phyloP scores from a whole-genome alignment of 2,329 filamentous ascomycete genomes.

The Colletotrichum abscissum region DNA sequence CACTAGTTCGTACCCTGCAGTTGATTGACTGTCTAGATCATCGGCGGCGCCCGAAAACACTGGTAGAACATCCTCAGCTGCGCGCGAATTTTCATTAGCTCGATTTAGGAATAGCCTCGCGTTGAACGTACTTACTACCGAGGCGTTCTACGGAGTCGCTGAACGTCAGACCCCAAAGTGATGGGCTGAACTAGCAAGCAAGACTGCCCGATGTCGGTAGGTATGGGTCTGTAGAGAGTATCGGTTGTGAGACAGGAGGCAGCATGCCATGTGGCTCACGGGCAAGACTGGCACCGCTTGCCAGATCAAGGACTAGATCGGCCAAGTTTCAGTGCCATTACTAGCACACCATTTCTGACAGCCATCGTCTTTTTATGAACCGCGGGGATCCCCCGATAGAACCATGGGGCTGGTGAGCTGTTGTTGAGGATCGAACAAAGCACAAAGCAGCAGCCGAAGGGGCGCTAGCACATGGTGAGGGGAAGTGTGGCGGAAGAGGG shows the following conservation, averaged over 20 bases:
- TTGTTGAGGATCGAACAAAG: background rate
- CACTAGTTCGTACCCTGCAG: background rate
- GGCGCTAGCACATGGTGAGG: background rate
- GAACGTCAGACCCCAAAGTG: background rate
- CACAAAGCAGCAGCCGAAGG: background rate
- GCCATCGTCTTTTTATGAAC: background rate
- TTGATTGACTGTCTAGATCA: background rate
- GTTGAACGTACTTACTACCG: background rate
- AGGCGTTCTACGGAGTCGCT: background rate
- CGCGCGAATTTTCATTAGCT: background rate
- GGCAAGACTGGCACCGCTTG: background rate
- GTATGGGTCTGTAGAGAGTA: background rate
- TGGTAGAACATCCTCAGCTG: conserved; percentile 1
- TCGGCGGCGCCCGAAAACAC: background rate
- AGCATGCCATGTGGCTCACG: background rate
- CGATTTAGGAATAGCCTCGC: background rate
- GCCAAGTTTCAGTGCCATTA: background rate
- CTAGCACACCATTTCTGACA: background rate
- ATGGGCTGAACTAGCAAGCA: background rate
- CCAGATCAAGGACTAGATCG: background rate
- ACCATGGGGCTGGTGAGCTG: background rate
- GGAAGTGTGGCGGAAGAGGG: background rate
- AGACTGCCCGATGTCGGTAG: background rate
- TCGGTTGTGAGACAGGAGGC: background rate
- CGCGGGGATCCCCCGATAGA: background rate